phyloP scores from a whole-genome alignment of 2,329 filamentous ascomycete species.

The Trichoderma semiorbis region DNA sequence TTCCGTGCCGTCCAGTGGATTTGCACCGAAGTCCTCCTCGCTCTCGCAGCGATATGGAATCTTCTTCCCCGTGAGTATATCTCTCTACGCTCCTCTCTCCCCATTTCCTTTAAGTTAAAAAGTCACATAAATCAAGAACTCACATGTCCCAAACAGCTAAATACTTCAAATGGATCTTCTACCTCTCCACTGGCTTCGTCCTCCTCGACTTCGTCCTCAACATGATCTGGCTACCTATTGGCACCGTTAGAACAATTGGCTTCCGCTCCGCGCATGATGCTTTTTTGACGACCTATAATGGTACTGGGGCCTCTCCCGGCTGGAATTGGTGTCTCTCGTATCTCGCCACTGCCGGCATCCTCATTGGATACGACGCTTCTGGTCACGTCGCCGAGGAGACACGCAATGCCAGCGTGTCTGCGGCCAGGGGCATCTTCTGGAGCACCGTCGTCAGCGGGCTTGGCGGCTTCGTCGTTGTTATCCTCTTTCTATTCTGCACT shows the following conservation, averaged over 20 bases:
- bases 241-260: conserved; percentile 51
- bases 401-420: conserved; percentile 53
- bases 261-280: conserved; percentile 58
- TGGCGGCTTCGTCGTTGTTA: conserved; percentile 53
- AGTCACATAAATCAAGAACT: not conserved
- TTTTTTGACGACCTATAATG: conserved; percentile 59
- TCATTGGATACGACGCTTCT: conserved; percentile 60
- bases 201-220: conserved; percentile 58
- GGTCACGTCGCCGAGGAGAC: conserved; percentile 61
- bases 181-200: conserved; percentile 47
- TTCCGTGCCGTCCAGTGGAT: conserved; percentile 62
- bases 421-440: conserved; percentile 58
- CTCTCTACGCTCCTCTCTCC: not conserved
- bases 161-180: conserved; percentile 49
- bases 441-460: conserved; percentile 55
- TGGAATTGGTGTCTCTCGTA: conserved; percentile 64
- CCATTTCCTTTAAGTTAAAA: not conserved
- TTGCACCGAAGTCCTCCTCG: conserved; percentile 49
- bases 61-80: conserved; percentile 46
- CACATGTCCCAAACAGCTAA: conserved; percentile 31
- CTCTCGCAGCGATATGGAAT: conserved; percentile 47
- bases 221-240: conserved; percentile 59
- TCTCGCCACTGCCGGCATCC: conserved; percentile 56
- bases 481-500: conserved; percentile 57
- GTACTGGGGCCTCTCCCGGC: conserved; percentile 50